phyloP scores from a whole-genome alignment of 257 asterid species.

The Solanum pimpinellifolium region DNA sequence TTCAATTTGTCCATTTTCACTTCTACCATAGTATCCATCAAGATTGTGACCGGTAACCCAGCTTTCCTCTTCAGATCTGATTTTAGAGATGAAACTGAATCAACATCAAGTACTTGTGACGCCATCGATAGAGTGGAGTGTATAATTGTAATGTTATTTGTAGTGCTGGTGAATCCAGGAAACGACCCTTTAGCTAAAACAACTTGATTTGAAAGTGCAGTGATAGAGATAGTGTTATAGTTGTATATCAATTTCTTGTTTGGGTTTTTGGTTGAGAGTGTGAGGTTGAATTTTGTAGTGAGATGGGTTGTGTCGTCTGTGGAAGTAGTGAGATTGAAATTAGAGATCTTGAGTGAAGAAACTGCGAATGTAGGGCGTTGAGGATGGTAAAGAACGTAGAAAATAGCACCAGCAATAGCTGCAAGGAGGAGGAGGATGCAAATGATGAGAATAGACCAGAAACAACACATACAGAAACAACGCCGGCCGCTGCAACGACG shows the following conservation, averaged over 20 bases:
- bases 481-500: constrained; percentile 30
- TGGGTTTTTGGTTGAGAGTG: constrained; percentile 10
- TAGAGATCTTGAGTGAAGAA: constrained; percentile 4
- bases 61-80: constrained; percentile 9
- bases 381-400: constrained; percentile 14
- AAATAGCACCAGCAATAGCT: constrained; percentile 2
- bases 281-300: constrained; percentile 2
- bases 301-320: constrained; percentile 2
- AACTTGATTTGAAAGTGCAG: neutral
- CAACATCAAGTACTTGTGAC: constrained; percentile 3
- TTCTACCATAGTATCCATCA: constrained; percentile 10
- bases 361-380: constrained; percentile 6
- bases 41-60: constrained; percentile 8
- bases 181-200: constrained; percentile 4
- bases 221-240: constrained; percentile 5
- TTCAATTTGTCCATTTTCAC: constrained; percentile 14
- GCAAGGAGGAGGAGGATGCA: constrained; percentile 3
- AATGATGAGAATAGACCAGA: constrained; percentile 16
- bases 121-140: neutral
- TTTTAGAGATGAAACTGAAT: neutral
- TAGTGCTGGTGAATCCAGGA: neutral
- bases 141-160: constrained; percentile 1
- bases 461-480: constrained; percentile 25
- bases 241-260: constrained; percentile 3
- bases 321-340: constrained; percentile 9